These are phyloP conservation scores for Spatholobus suberectus DNA, from an alignment of 306 rosid species.

Conservation along the genomic window DNA sequence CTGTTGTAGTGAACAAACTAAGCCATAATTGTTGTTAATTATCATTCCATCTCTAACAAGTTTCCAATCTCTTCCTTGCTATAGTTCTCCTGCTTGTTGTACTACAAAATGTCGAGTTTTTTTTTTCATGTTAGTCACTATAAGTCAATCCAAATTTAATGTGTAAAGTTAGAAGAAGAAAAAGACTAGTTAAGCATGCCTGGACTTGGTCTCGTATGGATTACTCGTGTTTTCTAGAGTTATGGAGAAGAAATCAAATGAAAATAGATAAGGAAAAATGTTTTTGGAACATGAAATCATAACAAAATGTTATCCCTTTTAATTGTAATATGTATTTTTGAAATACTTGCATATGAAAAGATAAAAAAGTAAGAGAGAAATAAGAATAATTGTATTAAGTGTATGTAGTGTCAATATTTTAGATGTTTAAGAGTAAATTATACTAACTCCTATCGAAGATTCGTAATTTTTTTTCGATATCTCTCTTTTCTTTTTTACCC, in stretches of 20 bases:
- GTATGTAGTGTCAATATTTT: too few relatives aligned
- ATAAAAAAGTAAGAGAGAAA: too few relatives aligned
- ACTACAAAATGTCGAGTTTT: not conserved
- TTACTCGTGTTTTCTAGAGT: not conserved
- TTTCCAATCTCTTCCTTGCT: not conserved
- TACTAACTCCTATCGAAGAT: too few relatives aligned
- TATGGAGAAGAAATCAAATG: not conserved
- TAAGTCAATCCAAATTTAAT: not conserved
- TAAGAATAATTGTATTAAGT: too few relatives aligned
- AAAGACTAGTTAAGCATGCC: not conserved
- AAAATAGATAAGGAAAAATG: not conserved
- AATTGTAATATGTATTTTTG: too few relatives aligned
- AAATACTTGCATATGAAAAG: not conserved
- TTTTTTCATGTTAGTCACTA: not conserved
- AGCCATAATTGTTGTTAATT: not conserved
- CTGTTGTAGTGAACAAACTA: not conserved
- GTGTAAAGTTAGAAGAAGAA: not conserved
- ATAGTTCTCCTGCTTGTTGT: not conserved
- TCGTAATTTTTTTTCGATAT: too few relatives aligned
- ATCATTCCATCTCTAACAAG: not conserved
- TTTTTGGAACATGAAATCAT: not conserved
- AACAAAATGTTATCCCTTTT: too few relatives aligned
- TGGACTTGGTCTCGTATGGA: not conserved
- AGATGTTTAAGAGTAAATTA: too few relatives aligned
- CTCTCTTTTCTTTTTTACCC: too few relatives aligned